These are phyloP conservation scores for Phalaenopsis hybrid DNA, from an alignment of 116 monocot genomes.

Conservation along the genomic window DNA sequence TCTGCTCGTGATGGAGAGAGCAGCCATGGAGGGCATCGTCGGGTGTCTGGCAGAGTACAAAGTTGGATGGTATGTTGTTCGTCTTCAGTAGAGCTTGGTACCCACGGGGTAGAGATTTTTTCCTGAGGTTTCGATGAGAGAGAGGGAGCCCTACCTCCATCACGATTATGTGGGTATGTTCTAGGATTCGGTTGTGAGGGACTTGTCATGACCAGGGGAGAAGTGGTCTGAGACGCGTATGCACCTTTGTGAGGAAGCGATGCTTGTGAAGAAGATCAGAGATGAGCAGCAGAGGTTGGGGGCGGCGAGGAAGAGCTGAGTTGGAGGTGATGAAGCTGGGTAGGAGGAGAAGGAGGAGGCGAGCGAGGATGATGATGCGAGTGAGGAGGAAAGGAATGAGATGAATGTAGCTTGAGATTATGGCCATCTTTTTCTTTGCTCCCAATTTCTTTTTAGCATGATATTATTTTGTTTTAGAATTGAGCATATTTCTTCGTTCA, in stretches of 20 bases:
- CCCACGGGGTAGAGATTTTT: slow-evolving; percentile 65
- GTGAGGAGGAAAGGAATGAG: slow-evolving; percentile 33
- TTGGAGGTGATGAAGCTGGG: slow-evolving; percentile 27
- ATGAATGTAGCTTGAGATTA: background rate
- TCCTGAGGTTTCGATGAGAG: slow-evolving; percentile 88
- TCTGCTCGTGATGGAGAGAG: slow-evolving; percentile 36
- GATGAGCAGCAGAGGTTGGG: slow-evolving; percentile 61
- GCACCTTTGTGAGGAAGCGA: slow-evolving; percentile 65
- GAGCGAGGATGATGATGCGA: slow-evolving; percentile 33
- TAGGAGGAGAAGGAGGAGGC: slow-evolving; percentile 10
- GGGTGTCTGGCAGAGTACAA: slow-evolving; percentile 68
- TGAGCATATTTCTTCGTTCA: too few relatives aligned
- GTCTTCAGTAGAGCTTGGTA: slow-evolving; percentile 22
- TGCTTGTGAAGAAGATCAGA: slow-evolving; percentile 58
- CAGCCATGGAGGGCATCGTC: slow-evolving; percentile 68
- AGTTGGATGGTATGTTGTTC: slow-evolving; percentile 64
- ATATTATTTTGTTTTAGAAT: too few relatives aligned
- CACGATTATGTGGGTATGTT: slow-evolving; percentile 74
- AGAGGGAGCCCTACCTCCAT: slow-evolving; percentile 87
- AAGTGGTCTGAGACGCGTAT: slow-evolving; percentile 87
- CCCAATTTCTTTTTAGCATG: too few relatives aligned
- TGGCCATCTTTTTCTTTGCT: background rate
- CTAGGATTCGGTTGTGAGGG: slow-evolving; percentile 66
- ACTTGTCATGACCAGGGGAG: slow-evolving; percentile 70
- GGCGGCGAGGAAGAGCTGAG: slow-evolving; percentile 55